phyloP scores from a whole-genome alignment of 2,329 filamentous ascomycete species.

The Ophiognomonia clavigignenti-juglandacearum region DNA sequence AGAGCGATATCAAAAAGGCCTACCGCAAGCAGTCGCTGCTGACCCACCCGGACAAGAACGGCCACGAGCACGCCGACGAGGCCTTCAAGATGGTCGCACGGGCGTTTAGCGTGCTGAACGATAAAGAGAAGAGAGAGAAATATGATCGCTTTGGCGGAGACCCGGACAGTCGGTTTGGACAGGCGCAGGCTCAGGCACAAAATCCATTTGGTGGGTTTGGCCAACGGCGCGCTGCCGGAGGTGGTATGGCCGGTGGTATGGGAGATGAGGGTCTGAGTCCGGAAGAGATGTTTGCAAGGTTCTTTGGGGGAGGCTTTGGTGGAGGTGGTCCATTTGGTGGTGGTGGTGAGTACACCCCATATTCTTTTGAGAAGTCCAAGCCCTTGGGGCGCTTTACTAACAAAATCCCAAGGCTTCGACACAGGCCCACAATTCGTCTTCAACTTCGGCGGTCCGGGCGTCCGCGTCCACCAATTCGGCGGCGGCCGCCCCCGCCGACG shows the following conservation, averaged over 20 bases:
- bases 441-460: conserved; percentile 86
- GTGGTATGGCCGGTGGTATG: conserved; percentile 51
- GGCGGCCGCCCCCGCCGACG: conserved; percentile 71
- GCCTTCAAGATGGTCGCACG: conserved; percentile 97
- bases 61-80: conserved; percentile 90
- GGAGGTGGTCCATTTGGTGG: conserved; percentile 56
- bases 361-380: no score
- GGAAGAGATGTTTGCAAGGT: conserved; percentile 94
- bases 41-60: conserved; percentile 99
- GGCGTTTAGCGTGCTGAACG: conserved; percentile 88
- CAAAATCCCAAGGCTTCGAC: conserved; percentile 70
- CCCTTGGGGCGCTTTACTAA: no score
- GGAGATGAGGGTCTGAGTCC: conserved; percentile 93
- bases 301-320: conserved; percentile 78
- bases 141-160: conserved; percentile 89
- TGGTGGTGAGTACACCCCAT: no score
- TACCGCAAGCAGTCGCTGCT: conserved; percentile 91
- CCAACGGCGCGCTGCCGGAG: conserved; percentile 34
- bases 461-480: conserved; percentile 94
- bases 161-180: conserved; percentile 80
- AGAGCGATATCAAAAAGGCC: conserved; percentile 92
- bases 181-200: conserved; percentile 50
- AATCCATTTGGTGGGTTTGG: conserved; percentile 63
- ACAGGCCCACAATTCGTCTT: conserved; percentile 87
- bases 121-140: conserved; percentile 86